Evolutionary conservation across 2,329 filamentous ascomycete genomes (phyloP).

Genomic region (Chaetomiaceae sp.): DNA sequence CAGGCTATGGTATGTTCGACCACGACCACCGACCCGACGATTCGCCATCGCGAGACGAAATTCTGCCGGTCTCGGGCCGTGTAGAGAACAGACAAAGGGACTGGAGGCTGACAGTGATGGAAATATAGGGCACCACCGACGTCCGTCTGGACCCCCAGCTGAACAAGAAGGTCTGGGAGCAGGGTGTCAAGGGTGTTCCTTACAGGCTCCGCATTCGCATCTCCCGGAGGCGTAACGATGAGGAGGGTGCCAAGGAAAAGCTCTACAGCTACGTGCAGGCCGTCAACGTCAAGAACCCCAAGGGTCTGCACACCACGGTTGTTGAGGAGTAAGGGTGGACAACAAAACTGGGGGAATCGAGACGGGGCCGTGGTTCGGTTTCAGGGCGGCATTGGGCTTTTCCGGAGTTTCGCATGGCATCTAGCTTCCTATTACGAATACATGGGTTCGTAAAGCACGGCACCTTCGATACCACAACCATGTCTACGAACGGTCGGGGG

Average conservation of each 20-base stretch:
- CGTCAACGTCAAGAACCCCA: conserved; percentile 98
- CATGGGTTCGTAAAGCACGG: conserved; percentile 34
- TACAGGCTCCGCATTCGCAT: conserved; percentile 97
- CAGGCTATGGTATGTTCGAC: conserved; percentile 82
- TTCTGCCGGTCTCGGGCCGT: neutral
- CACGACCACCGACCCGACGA: conserved; percentile 6
- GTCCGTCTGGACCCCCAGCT: conserved; percentile 97
- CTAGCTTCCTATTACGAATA: conserved; percentile 42
- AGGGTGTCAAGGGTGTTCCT: conserved; percentile 96
- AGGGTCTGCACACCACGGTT: conserved; percentile 90
- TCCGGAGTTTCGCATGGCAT: conserved; percentile 42
- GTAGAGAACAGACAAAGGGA: neutral
- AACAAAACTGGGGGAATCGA: conserved; percentile 27
- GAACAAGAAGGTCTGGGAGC: conserved; percentile 99
- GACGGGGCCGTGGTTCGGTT: conserved; percentile 32
- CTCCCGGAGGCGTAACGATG: conserved; percentile 99
- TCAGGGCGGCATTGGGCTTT: conserved; percentile 42
- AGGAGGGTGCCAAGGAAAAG: conserved; percentile 99
- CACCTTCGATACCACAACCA: conserved; percentile 27
- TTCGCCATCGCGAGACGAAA: neutral
- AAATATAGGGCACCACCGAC: conserved; percentile 81
- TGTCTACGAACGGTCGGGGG: conserved; percentile 19
- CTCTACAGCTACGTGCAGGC: conserved; percentile 99
- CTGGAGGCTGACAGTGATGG: conserved; percentile 22
- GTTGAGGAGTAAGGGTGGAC: conserved; percentile 63